Evolutionary conservation across 1,139 yeast genomes (phyloP), one percentile per base, ranked within the genome.

Genomic region (Meyerozyma athensensis): DNA sequence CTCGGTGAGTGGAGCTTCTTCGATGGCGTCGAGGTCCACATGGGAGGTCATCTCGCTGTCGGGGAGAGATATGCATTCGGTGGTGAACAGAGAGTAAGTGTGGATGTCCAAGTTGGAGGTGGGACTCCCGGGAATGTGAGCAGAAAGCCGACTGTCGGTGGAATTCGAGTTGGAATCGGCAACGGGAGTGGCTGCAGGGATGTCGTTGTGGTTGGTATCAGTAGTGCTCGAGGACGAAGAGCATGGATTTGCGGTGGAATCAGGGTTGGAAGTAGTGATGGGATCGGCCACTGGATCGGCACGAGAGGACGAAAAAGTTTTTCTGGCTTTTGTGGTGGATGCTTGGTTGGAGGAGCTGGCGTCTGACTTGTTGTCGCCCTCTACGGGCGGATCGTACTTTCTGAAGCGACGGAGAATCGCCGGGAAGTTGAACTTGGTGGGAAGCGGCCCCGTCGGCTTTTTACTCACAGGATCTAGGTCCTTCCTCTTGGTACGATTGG

Each of bases 31-130:
- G 19, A 28, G 32, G 10, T 49, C 56, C 26, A 48, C 39, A 31
- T 52, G 56, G 12, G 59, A 52, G 4, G 72, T 66, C 72, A 66
- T 64, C 38, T 66, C 73, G 45, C 68, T 61, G 45, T 65, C 63
- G 48, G 56, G 68, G 33, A 67, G 54, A 18, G 68, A 61, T 13
- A 67, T 59, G 36, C 72, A 66, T 38, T 65, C 71, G 19, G 71
- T 50, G 20, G 64, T 61, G 50, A 63, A 62, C 10, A 65, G 55
- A 9, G 58, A 52, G 45, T 61, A 61, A 26, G 61, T 44, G 21
- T 48, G 32, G 32, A 10, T 20, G 23, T 21, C 10, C 10, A 21
- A 8, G 23, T 21, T 10, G 10, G 23, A 10, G 9, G 10, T 10
- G 23, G 23, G 23, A 21, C 23, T 21, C 10, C 9, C 10, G 9